Evolutionary conservation across 495 filamentous ascomycete genomes (phyloP), one percentile per base, ranked within the genome.

Genomic region (Tuber melanosporum): DNA sequence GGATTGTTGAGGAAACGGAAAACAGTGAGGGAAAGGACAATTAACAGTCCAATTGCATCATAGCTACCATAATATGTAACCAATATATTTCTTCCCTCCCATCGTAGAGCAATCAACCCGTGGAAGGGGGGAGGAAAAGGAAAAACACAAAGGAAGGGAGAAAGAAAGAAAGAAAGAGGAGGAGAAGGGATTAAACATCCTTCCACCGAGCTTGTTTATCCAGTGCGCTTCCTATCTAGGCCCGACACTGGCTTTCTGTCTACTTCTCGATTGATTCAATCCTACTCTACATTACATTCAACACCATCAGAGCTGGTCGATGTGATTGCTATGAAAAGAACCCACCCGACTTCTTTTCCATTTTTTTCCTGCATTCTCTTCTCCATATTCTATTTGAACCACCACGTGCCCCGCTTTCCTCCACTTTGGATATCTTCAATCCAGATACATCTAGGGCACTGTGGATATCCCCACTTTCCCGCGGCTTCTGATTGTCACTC

Each of bases 241-340:
- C 26, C 57, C 14, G 57, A 26, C 57, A 66, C 10, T 14, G 26
- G 6, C 26, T 66, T 66, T 19, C 57, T 66, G 32, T 32, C 57
- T 36, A 66, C 26, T 66, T 12, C 57, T 66, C 57, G 57, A 66
- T 66, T 66, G n/a, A 66, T 66, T 66, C 32, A 17, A 66, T 32
- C 57, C 32, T 32, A 32, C 32, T 32, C 32, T 32, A 32, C 32
- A 32, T n/a, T 32, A n/a, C 57, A 66, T 66, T 66, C 57, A 36
- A 36, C 57, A 66, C 14, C 57, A 36, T 66, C 26, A 7, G 57
- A 66, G 26, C 32, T 2, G 57, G 57, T 36, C 57, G 26, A 26
- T 66, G 57, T 66, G 57, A 66, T 66, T 66, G 14, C 26, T 66
- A 66, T 66, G 57, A 66, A 66, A 66, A 66, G 57, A 66, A 36